Percentiles rank a stretch among this genome's conserved stretches.
Conservation (phyloP, 768 basidiomycete species). For the Panellus pusillus region DNA sequence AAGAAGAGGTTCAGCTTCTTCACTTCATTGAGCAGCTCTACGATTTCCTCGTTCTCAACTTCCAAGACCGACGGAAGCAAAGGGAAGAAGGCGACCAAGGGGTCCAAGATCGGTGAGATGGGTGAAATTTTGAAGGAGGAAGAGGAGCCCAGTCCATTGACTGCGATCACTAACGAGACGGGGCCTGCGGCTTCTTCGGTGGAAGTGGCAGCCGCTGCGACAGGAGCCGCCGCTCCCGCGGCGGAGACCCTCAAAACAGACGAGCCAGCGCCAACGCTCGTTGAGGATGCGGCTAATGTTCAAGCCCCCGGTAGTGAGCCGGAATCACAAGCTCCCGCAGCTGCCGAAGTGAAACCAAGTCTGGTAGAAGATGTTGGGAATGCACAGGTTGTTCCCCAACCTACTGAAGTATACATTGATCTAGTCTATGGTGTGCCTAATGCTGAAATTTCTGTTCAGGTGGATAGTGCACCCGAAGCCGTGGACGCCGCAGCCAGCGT, state of each 20-base stretch:
- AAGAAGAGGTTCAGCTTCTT: constrained; percentile 71
- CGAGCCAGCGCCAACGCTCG: constrained; percentile 4
- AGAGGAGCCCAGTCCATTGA: constrained; percentile 23
- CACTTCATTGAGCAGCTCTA: constrained; percentile 34
- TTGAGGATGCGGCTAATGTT: constrained; percentile 9
- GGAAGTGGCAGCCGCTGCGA: constrained; percentile 13
- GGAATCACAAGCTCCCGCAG: background rate
- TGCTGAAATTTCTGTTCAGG: constrained; percentile 2
- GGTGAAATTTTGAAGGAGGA: constrained; percentile 68
- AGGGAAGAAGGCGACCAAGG: constrained; percentile 35
- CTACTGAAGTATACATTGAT: background rate
- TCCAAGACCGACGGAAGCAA: constrained; percentile 30
- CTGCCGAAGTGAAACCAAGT: background rate
- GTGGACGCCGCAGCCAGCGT: background rate
- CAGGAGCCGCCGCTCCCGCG: constrained; percentile 20
- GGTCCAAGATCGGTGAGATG: constrained; percentile 60
- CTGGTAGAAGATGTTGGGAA: constrained; percentile 10
- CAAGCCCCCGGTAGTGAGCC: background rate
- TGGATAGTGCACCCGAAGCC: constrained; percentile 1
- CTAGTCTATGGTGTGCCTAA: background rate
- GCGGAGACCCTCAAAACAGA: constrained; percentile 5
- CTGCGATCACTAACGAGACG: constrained; percentile 5
- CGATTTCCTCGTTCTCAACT: constrained; percentile 31
- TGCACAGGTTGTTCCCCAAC: constrained; percentile 1
- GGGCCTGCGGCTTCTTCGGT: constrained; percentile 8